Conservation (phyloP, 2,329 filamentous ascomycete genomes). For the Pseudocercospora musae region DNA sequence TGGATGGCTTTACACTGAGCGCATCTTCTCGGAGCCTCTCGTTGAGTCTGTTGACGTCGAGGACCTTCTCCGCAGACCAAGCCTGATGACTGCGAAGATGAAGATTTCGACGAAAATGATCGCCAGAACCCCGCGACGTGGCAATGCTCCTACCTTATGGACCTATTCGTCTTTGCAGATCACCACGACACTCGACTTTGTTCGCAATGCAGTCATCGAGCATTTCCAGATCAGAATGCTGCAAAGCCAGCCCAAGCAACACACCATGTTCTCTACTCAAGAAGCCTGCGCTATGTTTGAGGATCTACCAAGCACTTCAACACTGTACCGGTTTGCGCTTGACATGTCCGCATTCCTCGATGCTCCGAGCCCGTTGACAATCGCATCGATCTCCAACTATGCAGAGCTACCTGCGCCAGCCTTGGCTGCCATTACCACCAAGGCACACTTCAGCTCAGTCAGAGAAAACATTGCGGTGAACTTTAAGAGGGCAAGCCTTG, state of each 20-base stretch:
- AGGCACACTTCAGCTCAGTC: too few relatives aligned
- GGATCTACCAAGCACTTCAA: neutral
- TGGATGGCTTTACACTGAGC: neutral
- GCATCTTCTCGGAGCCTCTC: neutral
- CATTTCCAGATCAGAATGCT: neutral
- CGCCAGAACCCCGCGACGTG: neutral
- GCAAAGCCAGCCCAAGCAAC: neutral
- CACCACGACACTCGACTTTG: neutral
- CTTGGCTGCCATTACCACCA: too few relatives aligned
- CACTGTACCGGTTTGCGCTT: neutral
- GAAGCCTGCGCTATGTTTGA: neutral
- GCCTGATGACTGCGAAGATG: neutral
- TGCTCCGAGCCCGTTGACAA: too few relatives aligned
- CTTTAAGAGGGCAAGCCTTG: neutral
- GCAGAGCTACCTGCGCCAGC: too few relatives aligned
- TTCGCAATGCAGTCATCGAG: neutral
- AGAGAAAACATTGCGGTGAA: too few relatives aligned
- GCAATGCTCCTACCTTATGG: neutral
- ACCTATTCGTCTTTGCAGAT: slow-evolving; percentile 1
- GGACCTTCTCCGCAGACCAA: neutral
- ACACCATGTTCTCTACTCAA: neutral
- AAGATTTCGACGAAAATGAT: neutral
- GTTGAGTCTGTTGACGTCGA: neutral
- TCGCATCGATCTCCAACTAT: too few relatives aligned
- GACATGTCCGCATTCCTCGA: too few relatives aligned